A percentile compares a stretch with the other conserved stretches of the same genome.
phyloP scores from a whole-genome alignment of 495 filamentous ascomycete species.

The Rostrohypoxylon terebratum region DNA sequence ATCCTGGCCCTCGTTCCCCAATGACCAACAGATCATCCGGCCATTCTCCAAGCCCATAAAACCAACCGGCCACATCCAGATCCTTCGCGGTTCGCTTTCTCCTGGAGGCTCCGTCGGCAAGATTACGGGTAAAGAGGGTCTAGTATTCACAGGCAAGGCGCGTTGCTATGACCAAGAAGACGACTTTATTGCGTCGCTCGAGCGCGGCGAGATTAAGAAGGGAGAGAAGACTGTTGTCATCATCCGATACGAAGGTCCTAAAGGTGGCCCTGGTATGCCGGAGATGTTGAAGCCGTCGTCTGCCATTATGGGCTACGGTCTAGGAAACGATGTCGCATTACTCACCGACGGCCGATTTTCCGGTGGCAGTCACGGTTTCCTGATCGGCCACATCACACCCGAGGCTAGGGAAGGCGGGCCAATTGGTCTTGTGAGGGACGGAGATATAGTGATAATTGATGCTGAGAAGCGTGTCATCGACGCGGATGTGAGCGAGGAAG shows the following conservation, averaged over 20 bases:
- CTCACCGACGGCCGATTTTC: conserved; percentile 84
- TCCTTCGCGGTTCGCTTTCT: conserved; percentile 89
- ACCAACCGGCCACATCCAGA: conserved; percentile 93
- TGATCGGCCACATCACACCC: conserved; percentile 81
- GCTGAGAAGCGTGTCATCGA: conserved; percentile 74
- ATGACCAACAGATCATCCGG: conserved; percentile 89
- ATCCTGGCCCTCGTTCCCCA: conserved; percentile 79
- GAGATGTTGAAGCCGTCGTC: conserved; percentile 88
- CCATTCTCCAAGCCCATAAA: conserved; percentile 95
- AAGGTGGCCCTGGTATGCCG: conserved; percentile 85
- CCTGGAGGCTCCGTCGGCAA: conserved; percentile 95
- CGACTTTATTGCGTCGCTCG: conserved; percentile 79
- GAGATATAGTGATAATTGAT: conserved; percentile 77
- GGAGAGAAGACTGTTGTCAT: conserved; percentile 98
- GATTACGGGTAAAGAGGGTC: conserved; percentile 97
- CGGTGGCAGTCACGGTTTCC: conserved; percentile 81
- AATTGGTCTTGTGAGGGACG: conserved; percentile 75
- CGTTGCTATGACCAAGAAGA: conserved; percentile 89
- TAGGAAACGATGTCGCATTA: conserved; percentile 83
- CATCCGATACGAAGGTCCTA: conserved; percentile 93
- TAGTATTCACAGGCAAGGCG: conserved; percentile 87
- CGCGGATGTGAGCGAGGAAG: conserved; percentile 67
- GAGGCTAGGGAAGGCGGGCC: conserved; percentile 78
- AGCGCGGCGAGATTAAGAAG: conserved; percentile 87
- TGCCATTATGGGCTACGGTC: conserved; percentile 87